These are phyloP conservation scores for Withania somnifera DNA, from an alignment of 305 asterid species.

Conservation along the genomic window DNA sequence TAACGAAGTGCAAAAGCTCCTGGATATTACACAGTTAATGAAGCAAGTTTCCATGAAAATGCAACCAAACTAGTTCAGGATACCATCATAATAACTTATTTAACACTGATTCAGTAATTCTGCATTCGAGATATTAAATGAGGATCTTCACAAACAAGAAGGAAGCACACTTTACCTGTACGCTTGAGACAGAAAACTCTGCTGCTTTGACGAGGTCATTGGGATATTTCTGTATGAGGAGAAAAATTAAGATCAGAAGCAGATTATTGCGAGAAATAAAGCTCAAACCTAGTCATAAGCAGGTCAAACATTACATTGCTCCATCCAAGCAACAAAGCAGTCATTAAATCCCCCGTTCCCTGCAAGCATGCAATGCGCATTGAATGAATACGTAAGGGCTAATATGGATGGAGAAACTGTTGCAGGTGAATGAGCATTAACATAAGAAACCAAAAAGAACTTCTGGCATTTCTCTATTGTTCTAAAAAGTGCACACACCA, in stretches of 20 bases:
- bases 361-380: slow-evolving; percentile 23
- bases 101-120: not conserved
- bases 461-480: not conserved
- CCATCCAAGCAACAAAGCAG: slow-evolving; percentile 97
- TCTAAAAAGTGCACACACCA: not conserved
- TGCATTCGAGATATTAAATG: not conserved
- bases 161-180: slow-evolving; percentile 47
- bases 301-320: slow-evolving; percentile 59
- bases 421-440: not conserved
- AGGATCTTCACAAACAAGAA: not conserved
- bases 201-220: slow-evolving; percentile 81
- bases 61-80: not conserved
- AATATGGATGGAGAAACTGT: not conserved
- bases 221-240: slow-evolving; percentile 57
- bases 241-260: slow-evolving; percentile 12
- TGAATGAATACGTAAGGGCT: not conserved
- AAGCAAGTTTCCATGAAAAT: not conserved
- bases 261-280: not conserved
- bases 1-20: not conserved
- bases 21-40: not conserved
- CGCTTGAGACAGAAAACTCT: slow-evolving; percentile 78
- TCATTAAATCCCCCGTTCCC: slow-evolving; percentile 97
- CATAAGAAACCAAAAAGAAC: not conserved
- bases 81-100: not conserved
- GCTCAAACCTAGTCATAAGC: slow-evolving; percentile 2